Base-by-base conservation (phyloP, 2,329 filamentous ascomycete genomes). In the Stachybotrys elegans region DNA sequence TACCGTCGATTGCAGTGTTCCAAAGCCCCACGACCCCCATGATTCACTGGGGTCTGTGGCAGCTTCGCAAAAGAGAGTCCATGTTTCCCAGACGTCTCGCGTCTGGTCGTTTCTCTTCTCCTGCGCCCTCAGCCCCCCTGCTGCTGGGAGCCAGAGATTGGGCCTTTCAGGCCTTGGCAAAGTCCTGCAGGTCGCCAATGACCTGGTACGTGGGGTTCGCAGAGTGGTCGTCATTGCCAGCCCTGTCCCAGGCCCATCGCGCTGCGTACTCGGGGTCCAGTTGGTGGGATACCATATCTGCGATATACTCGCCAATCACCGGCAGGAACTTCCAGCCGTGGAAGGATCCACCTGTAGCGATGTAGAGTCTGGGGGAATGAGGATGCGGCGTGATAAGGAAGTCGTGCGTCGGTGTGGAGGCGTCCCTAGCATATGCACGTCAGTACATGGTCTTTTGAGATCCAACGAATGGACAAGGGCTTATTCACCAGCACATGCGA, bases 281-380 rank as follows among this genome's bases (percentile, higher is more conserved):
- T 43, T 56, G 59, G 43, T 65, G 68, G 42, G 69, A 57, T 55
- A 74, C 57, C 64, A 73, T 68, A 50, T 77, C 69, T 22, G 69
- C 64, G 45, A 80, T 67, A 57, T 84, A 84, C 46, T 76, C 73
- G 4, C 81, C 80, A 49, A 82, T 75, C 20, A 75, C 75, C 1
- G 80, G 80, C 21, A 84, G 63, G 54, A 84, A 83, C 58, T 84
- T 84, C 72, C 76, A 83, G 22, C 75, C 74, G 55, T 84, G 81
- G 49, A 83, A 81, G 12, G 78, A 83, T 2, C 81, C 81, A 12
- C 77, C 80, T 1, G 75, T 76, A 1, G 80, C 81, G 20, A 86
- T 57, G 57, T 75, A 83, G 13, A 85, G 59, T 46, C 77, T 78
- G 31, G 56, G 52, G 46, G 49, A 79, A 51, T 69, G 61, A 6